A percentile compares a stretch with the other conserved stretches of the same genome.
phyloP scores from a whole-genome alignment of 176 grass and related monocot species.

The Otatea glauca region DNA sequence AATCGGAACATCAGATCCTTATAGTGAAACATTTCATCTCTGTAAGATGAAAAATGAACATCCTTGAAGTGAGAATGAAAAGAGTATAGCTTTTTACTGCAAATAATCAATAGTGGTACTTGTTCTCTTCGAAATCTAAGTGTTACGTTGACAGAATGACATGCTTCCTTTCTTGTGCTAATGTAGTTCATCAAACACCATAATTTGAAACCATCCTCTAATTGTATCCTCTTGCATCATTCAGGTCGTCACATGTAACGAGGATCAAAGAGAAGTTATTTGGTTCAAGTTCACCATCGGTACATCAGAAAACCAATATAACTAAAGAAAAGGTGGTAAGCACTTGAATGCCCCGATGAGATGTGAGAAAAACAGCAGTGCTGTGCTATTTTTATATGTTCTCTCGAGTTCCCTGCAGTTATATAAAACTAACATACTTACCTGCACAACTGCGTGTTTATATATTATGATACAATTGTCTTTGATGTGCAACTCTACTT shows the following conservation, averaged over 20 bases:
- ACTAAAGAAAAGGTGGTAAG: slow-evolving; percentile 51
- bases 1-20: background rate
- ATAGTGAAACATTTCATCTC: background rate
- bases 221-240: slow-evolving; percentile 18
- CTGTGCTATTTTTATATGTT: background rate
- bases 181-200: background rate
- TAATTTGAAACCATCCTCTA: slow-evolving; percentile 19
- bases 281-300: slow-evolving; percentile 27
- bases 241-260: slow-evolving; percentile 55
- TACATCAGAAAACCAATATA: slow-evolving; percentile 37
- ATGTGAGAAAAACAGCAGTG: background rate
- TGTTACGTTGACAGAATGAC: background rate
- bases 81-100: background rate
- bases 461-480: no score
- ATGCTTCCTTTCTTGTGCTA: background rate
- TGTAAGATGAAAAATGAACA: background rate
- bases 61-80: background rate
- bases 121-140: background rate
- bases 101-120: background rate
- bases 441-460: no score
- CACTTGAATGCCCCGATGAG: background rate
- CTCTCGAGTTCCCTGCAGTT: background rate
- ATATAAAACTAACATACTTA: background rate
- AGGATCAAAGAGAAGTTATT: slow-evolving; percentile 59
- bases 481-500: no score